These are phyloP conservation scores for Solanum pennellii DNA, from an alignment of 257 asterid species.

Conservation along the genomic window DNA sequence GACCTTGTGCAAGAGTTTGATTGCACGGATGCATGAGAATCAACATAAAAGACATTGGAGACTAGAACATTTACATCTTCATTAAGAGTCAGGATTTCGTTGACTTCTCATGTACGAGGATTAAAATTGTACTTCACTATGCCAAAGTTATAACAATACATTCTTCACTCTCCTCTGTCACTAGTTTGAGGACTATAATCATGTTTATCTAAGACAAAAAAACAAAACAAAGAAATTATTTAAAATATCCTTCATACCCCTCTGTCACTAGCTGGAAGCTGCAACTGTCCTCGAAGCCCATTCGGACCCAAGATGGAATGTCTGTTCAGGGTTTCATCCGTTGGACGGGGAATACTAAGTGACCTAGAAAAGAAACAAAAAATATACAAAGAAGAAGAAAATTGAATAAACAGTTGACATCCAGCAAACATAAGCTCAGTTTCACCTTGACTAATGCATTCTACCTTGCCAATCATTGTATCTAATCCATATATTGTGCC, in stretches of 20 bases:
- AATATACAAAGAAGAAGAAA: background rate
- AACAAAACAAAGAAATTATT: background rate
- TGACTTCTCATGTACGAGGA: background rate
- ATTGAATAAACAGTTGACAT: background rate
- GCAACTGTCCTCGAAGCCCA: constrained; percentile 87
- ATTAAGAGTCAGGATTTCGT: background rate
- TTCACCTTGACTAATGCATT: background rate
- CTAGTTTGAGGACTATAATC: background rate
- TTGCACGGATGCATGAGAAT: background rate
- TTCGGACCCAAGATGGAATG: constrained; percentile 92
- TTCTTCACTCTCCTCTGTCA: background rate
- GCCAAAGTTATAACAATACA: background rate
- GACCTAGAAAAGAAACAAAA: constrained; percentile 30
- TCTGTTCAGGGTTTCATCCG: constrained; percentile 79
- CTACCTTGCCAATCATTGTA: background rate
- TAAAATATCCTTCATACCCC: constrained; percentile 20
- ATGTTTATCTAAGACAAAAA: background rate
- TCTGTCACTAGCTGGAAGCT: constrained; percentile 59
- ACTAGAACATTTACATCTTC: background rate
- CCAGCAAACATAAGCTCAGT: background rate
- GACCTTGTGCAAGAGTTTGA: background rate
- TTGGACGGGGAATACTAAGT: constrained; percentile 53
- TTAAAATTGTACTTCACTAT: background rate
- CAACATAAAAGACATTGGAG: background rate
- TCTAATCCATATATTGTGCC: background rate